A percentile compares a stretch with the other conserved stretches of the same genome.
These are phyloP conservation scores for Trypanosoma brucei DNA, from an alignment of 208 protist genomes.

Conservation along the genomic window DNA sequence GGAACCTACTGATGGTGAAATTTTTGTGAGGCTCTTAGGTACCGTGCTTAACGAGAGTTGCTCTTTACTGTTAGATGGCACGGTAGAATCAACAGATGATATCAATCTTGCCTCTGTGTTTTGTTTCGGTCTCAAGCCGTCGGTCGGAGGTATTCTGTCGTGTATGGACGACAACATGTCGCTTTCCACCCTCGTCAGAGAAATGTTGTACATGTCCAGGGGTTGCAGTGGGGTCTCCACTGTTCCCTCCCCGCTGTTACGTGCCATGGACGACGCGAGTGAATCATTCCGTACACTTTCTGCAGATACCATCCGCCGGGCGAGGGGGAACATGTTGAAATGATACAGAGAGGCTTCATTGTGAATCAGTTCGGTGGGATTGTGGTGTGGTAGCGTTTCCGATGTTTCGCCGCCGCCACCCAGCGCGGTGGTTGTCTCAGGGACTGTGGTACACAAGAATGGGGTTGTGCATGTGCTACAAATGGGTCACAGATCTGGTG, in stretches of 20 bases:
- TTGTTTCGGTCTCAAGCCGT: conserved; percentile 36
- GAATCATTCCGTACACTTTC: conserved; percentile 25
- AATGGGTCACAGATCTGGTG: no score
- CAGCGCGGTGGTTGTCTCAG: no score
- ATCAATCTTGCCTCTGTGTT: conserved; percentile 53
- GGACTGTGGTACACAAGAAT: no score
- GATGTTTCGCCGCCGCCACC: no score
- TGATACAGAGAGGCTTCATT: no score
- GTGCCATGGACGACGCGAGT: conserved; percentile 13
- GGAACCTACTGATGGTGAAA: conserved; percentile 3
- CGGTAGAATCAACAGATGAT: conserved; percentile 26
- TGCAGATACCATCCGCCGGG: conserved; percentile 7
- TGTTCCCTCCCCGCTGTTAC: conserved; percentile 16
- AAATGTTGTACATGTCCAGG: conserved; percentile 19
- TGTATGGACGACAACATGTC: conserved; percentile 36
- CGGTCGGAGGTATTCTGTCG: conserved; percentile 52
- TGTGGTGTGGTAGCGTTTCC: no score
- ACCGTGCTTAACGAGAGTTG: conserved; percentile 41
- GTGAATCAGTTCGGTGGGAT: no score
- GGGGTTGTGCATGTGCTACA: no score
- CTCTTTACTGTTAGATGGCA: conserved; percentile 28
- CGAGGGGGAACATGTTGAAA: background rate
- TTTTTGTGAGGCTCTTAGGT: conserved; percentile 27
- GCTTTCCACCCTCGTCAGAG: conserved; percentile 6
- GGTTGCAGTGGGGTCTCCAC: background rate